These are phyloP conservation scores for Melastoma malabathricum DNA, from an alignment of 345 rosid genomes.

Conservation along the genomic window DNA sequence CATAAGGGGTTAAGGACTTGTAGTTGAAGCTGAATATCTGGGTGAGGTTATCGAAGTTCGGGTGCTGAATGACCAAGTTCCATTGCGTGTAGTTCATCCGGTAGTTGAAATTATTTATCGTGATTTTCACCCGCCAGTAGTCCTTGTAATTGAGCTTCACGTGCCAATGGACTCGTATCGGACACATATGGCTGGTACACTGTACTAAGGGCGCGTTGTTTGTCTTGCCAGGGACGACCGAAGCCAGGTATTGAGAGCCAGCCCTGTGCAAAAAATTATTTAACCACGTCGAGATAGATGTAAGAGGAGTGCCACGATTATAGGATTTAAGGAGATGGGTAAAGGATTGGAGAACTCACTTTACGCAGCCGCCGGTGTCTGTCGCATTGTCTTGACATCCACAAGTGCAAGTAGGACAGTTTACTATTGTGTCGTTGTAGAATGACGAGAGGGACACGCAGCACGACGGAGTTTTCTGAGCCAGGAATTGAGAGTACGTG, in stretches of 20 bases:
- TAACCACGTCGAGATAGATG: neutral
- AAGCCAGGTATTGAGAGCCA: constrained; percentile 17
- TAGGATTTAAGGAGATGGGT: neutral
- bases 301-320: neutral
- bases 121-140: constrained; percentile 61
- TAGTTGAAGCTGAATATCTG: constrained; percentile 45
- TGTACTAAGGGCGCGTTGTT: constrained; percentile 34
- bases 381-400: constrained; percentile 23
- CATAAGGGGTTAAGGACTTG: constrained; percentile 33
- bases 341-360: constrained; percentile 10
- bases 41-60: constrained; percentile 45
- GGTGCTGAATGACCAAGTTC: constrained; percentile 63
- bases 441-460: constrained; percentile 47
- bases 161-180: constrained; percentile 62
- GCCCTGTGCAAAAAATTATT: constrained; percentile 16
- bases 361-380: constrained; percentile 15
- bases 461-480: constrained; percentile 30
- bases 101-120: constrained; percentile 56
- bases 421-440: constrained; percentile 28
- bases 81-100: constrained; percentile 49
- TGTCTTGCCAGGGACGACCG: constrained; percentile 18
- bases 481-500: constrained; percentile 34
- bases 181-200: constrained; percentile 66
- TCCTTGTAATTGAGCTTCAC: constrained; percentile 47
- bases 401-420: constrained; percentile 32